Evolutionary conservation across 2,329 filamentous ascomycete genomes (phyloP).

Genomic region (Aureobasidium leucospermi): DNA sequence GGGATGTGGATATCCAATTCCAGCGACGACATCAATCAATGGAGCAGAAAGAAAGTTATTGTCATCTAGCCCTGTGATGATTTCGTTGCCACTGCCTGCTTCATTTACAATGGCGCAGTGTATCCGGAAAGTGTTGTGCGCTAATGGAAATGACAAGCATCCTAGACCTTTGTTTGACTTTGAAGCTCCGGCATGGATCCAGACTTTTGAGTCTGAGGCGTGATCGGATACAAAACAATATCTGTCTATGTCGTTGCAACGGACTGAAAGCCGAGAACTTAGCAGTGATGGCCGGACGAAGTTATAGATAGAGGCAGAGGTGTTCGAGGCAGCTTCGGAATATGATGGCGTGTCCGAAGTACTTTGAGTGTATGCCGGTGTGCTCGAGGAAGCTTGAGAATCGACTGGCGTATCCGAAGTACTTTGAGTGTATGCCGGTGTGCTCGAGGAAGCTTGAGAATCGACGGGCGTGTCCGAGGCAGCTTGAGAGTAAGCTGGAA

Average conservation of each 20-base stretch:
- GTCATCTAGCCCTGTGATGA: neutral
- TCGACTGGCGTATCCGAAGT: neutral
- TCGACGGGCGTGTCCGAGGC: neutral
- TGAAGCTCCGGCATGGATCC: slow-evolving; percentile 11
- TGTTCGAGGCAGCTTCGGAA: neutral
- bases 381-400: neutral
- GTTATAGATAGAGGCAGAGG: neutral
- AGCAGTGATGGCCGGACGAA: neutral
- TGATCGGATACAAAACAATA: slow-evolving; percentile 7
- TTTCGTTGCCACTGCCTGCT: neutral
- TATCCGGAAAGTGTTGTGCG: slow-evolving; percentile 4
- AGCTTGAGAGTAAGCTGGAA: neutral
- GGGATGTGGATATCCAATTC: slow-evolving; percentile 6
- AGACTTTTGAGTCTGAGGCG: neutral
- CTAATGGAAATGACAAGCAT: neutral
- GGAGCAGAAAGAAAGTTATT: neutral
- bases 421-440: neutral
- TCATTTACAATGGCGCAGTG: neutral
- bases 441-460: neutral
- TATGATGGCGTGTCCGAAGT: neutral
- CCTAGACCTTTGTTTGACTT: neutral
- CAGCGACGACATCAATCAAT: neutral
- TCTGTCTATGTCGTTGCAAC: neutral
- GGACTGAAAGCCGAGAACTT: neutral
- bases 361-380: neutral